A percentile compares a stretch with the other conserved stretches of the same genome.
These are phyloP conservation scores for Takashimella koratensis DNA, from an alignment of 1,284 basidiomycete genomes.

Conservation along the genomic window DNA sequence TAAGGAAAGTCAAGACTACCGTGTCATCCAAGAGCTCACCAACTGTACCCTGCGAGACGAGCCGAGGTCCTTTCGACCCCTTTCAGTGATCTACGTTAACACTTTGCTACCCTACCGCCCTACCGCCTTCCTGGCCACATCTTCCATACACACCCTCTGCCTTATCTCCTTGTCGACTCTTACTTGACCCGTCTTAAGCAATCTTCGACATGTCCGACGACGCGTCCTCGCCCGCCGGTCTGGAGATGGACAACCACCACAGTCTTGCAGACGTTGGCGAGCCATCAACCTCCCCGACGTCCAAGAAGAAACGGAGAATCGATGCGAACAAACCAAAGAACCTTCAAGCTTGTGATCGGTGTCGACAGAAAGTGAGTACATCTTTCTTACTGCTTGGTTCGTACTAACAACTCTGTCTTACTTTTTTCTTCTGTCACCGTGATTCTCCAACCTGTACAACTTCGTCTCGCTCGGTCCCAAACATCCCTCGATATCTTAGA, in stretches of 20 bases:
- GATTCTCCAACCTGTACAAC: background rate
- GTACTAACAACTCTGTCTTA: background rate
- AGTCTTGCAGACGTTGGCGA: background rate
- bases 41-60: no score
- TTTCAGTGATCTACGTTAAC: no score
- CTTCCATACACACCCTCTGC: slow-evolving; percentile 3
- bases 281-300: background rate
- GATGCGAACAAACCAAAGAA: background rate
- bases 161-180: background rate
- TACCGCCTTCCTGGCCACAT: background rate
- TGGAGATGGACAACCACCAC: no score
- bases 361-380: slow-evolving; percentile 22
- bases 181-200: no score
- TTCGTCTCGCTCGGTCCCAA: background rate
- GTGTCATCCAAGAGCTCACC: no score
- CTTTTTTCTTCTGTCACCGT: background rate
- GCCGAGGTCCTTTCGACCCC: no score
- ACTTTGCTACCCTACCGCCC: no score
- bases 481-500: slow-evolving; percentile 3
- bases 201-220: background rate
- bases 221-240: background rate
- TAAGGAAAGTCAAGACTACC: no score
- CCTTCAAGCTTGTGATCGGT: slow-evolving; percentile 30
- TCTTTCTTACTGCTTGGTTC: background rate
- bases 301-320: background rate